These are phyloP conservation scores for Mucor saturninus DNA, from an alignment of 371 early-diverging fungal genomes.

Conservation along the genomic window DNA sequence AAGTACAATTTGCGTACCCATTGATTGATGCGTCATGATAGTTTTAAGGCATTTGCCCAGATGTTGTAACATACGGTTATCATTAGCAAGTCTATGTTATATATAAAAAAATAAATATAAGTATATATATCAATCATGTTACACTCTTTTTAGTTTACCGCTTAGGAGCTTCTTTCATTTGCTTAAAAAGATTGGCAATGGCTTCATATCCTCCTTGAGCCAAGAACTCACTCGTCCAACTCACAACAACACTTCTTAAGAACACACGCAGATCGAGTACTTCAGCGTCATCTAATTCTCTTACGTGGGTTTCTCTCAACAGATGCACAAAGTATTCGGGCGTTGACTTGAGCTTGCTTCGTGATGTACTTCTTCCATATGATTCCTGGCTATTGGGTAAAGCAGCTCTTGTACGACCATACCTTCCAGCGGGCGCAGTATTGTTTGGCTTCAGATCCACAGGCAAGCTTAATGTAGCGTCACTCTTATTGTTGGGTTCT, in stretches of 20 bases:
- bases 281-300: constrained; percentile 44
- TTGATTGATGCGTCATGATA: constrained; percentile 51
- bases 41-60: constrained; percentile 53
- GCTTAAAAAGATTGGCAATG: constrained; percentile 42
- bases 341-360: constrained; percentile 36
- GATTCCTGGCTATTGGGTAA: constrained; percentile 16
- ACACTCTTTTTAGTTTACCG: constrained; percentile 18
- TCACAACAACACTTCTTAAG: constrained; percentile 48
- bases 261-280: constrained; percentile 48
- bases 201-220: constrained; percentile 48
- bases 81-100: constrained; percentile 30
- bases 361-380: constrained; percentile 12
- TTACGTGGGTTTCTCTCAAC: constrained; percentile 34
- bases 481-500: neutral
- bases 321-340: constrained; percentile 45
- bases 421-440: constrained; percentile 26
- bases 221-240: constrained; percentile 59
- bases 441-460: constrained; percentile 11
- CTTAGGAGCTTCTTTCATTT: constrained; percentile 50
- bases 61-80: constrained; percentile 47
- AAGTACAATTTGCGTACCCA: constrained; percentile 45
- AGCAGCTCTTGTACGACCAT: constrained; percentile 18
- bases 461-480: neutral
- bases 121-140: too few species aligned
- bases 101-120: neutral